Evolutionary conservation across 164 flowering plant genomes (phyloP).

Genomic region (Brasenia schreberi): DNA sequence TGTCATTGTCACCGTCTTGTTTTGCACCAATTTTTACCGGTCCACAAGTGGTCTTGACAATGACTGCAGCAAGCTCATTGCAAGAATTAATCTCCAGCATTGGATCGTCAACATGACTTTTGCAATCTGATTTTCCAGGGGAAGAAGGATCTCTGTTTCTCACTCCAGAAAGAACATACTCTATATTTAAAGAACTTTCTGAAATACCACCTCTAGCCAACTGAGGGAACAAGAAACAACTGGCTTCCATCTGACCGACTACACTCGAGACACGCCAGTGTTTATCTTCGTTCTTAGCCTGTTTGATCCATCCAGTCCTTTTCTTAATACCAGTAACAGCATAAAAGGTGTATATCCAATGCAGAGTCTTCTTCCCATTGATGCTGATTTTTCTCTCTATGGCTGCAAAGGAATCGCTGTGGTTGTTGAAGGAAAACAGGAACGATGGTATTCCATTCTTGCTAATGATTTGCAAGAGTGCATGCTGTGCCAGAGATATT

Average conservation of each 20-base stretch:
- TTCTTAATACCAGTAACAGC: constrained; percentile 49
- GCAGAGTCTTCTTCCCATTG: constrained; percentile 25
- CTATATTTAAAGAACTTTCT: constrained; percentile 15
- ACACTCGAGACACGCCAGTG: constrained; percentile 32
- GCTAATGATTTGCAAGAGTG: constrained; percentile 35
- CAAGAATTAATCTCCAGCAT: constrained; percentile 4
- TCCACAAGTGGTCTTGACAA: constrained; percentile 28
- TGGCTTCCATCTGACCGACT: constrained; percentile 59
- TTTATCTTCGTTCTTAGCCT: constrained; percentile 37
- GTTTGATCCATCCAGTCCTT: constrained; percentile 56
- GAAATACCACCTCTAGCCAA: constrained; percentile 7
- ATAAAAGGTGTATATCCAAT: constrained; percentile 40
- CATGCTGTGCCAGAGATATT: constrained; percentile 24
- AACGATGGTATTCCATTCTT: constrained; percentile 55
- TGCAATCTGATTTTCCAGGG: constrained; percentile 16
- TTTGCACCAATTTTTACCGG: background rate
- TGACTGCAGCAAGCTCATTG: constrained; percentile 70
- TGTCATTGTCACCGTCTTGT: background rate
- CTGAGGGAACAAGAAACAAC: constrained; percentile 9
- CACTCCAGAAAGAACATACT: constrained; percentile 44
- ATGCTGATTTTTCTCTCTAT: constrained; percentile 20
- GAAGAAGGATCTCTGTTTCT: constrained; percentile 21
- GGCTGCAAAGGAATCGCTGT: constrained; percentile 41
- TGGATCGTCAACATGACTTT: background rate
- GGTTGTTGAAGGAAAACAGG: constrained; percentile 37